These are phyloP conservation scores for Fusarium cyanostomum DNA, from an alignment of 2,329 filamentous ascomycete genomes.

Conservation along the genomic window DNA sequence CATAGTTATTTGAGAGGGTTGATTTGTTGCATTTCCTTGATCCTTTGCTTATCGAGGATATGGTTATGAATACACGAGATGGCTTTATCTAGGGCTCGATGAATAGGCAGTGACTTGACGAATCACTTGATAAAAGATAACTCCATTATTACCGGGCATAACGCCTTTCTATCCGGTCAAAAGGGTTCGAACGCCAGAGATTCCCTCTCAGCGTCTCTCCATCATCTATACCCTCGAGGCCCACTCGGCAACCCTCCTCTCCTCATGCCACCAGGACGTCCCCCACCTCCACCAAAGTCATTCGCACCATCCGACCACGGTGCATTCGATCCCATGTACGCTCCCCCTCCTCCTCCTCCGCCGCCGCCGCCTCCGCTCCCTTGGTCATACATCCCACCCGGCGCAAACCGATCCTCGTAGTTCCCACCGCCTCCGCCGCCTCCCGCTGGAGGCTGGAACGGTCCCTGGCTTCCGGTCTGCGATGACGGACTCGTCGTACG, in stretches of 20 bases:
- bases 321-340: conserved; percentile 57
- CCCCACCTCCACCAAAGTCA: conserved; percentile 50
- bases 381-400: conserved; percentile 56
- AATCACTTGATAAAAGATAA: conserved; percentile 16
- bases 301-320: conserved; percentile 58
- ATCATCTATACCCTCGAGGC: conserved; percentile 53
- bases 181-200: conserved; percentile 21
- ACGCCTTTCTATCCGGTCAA: conserved; percentile 40
- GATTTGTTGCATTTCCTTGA: neutral
- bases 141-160: conserved; percentile 29
- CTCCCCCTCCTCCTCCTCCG: conserved; percentile 46
- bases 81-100: neutral
- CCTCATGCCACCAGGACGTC: conserved; percentile 41
- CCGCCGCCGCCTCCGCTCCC: conserved; percentile 38
- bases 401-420: conserved; percentile 59
- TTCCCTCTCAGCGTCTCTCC: neutral
- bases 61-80: conserved; percentile 8
- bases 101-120: neutral
- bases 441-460: conserved; percentile 57
- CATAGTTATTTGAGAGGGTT: neutral
- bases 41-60: neutral
- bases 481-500: conserved; percentile 65
- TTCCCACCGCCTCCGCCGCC: conserved; percentile 47
- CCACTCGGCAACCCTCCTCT: conserved; percentile 57
- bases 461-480: conserved; percentile 48